Conservation (phyloP, 1,284 basidiomycete genomes). For the Papiliotrema nemorosa region DNA sequence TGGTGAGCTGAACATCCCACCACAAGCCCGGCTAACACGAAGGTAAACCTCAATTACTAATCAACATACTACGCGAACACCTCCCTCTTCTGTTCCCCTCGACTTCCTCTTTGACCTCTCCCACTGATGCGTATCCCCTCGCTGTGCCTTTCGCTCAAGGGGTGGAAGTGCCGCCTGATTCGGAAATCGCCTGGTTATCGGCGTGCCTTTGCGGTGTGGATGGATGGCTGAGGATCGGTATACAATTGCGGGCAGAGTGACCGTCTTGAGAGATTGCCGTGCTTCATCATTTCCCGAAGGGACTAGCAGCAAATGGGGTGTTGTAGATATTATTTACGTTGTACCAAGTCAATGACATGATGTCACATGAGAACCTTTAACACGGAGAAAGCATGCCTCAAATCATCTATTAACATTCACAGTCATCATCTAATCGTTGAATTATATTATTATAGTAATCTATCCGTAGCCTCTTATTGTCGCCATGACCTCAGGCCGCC, state of each 20-base stretch:
- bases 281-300: too few relatives aligned
- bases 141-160: slow-evolving; percentile 74
- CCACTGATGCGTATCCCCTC: slow-evolving; percentile 32
- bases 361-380: too few relatives aligned
- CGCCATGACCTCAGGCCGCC: too few relatives aligned
- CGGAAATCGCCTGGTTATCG: slow-evolving; percentile 89
- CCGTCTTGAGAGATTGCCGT: too few relatives aligned
- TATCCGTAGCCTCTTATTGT: too few relatives aligned
- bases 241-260: slow-evolving; percentile 56
- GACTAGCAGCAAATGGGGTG: too few relatives aligned
- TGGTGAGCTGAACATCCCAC: slow-evolving; percentile 18
- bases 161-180: slow-evolving; percentile 75
- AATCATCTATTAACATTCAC: too few relatives aligned
- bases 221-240: slow-evolving; percentile 86
- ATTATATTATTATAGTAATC: neutral
- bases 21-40: neutral
- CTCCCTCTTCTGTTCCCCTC: slow-evolving; percentile 53
- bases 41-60: slow-evolving; percentile 52
- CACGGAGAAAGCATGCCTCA: neutral
- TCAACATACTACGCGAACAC: slow-evolving; percentile 43
- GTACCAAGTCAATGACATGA: too few relatives aligned
- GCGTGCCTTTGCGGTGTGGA: slow-evolving; percentile 86
- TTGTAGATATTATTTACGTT: too few relatives aligned
- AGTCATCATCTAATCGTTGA: too few relatives aligned
- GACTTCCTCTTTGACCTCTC: neutral